Evolutionary conservation across 1,139 yeast species (phyloP).

Genomic region (Saccharomyces hybrid): DNA sequence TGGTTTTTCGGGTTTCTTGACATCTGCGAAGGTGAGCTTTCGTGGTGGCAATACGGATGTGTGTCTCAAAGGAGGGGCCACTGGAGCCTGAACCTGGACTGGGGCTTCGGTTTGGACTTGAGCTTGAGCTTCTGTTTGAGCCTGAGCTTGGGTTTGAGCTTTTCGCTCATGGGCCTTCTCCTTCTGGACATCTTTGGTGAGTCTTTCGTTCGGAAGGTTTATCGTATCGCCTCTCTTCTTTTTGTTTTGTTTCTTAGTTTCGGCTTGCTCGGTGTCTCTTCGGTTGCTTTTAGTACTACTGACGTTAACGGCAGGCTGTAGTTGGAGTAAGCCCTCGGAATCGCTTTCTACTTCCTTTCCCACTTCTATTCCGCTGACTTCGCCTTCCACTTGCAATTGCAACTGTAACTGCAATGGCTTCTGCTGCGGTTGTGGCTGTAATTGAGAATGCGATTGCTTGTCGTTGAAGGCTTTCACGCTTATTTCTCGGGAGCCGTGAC

Average conservation of each 20-base stretch:
- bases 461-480: not conserved
- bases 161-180: not conserved
- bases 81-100: too few species aligned
- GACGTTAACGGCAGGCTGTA: slow-evolving; percentile 21
- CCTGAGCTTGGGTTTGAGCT: not conserved
- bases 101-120: not conserved
- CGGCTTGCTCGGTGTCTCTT: not conserved
- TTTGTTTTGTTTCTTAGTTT: not conserved
- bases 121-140: not conserved
- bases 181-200: not conserved
- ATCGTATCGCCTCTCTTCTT: not conserved
- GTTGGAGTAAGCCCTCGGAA: slow-evolving; percentile 4
- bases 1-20: too few species aligned
- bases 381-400: not conserved
- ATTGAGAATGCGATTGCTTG: not conserved
- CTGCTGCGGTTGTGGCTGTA: not conserved
- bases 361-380: not conserved
- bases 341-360: slow-evolving; percentile 3
- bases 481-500: not conserved
- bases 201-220: not conserved
- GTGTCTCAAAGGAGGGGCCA: too few species aligned
- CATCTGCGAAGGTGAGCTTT: too few species aligned
- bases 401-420: not conserved
- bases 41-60: too few species aligned
- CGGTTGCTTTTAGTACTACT: slow-evolving; percentile 10